Evolutionary conservation across 1,284 basidiomycete genomes (phyloP).

Genomic region (Calocybe gambosa): DNA sequence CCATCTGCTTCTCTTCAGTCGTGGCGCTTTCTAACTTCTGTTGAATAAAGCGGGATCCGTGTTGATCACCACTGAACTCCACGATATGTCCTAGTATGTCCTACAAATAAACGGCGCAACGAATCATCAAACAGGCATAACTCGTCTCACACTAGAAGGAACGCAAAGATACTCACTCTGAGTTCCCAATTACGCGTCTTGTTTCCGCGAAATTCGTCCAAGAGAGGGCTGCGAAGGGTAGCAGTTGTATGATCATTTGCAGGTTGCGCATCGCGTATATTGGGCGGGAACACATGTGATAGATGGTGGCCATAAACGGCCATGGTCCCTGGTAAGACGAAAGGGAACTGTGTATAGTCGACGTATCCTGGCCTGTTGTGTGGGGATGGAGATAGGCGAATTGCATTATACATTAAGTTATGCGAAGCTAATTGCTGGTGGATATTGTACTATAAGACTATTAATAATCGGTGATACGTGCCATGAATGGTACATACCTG

Average conservation of each 20-base stretch:
- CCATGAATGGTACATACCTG: slow-evolving; percentile 38
- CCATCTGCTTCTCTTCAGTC: slow-evolving; percentile 69
- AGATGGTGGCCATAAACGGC: slow-evolving; percentile 36
- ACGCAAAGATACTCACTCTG: slow-evolving; percentile 40
- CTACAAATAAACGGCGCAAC: slow-evolving; percentile 31
- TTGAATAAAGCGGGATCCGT: slow-evolving; percentile 88
- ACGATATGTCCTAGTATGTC: slow-evolving; percentile 85
- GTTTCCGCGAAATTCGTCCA: slow-evolving; percentile 84
- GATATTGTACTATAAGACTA: slow-evolving; percentile 36
- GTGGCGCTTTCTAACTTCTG: slow-evolving; percentile 75
- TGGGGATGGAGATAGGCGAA: slow-evolving; percentile 37
- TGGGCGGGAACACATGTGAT: slow-evolving; percentile 36
- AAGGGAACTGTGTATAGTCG: slow-evolving; percentile 47
- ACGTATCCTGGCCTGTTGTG: slow-evolving; percentile 36
- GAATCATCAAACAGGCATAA: slow-evolving; percentile 12
- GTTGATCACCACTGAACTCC: slow-evolving; percentile 94
- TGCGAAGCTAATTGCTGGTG: slow-evolving; percentile 43
- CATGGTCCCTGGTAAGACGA: slow-evolving; percentile 37
- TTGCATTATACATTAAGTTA: slow-evolving; percentile 34
- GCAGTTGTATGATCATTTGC: slow-evolving; percentile 31
- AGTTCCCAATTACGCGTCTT: slow-evolving; percentile 80
- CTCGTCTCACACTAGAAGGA: neutral
- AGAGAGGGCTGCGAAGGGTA: slow-evolving; percentile 56
- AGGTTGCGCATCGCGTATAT: slow-evolving; percentile 35
- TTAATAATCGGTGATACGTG: slow-evolving; percentile 1